Evolutionary conservation across 2,329 filamentous ascomycete species (phyloP).

Genomic region (Aspergillus aculeatinus): DNA sequence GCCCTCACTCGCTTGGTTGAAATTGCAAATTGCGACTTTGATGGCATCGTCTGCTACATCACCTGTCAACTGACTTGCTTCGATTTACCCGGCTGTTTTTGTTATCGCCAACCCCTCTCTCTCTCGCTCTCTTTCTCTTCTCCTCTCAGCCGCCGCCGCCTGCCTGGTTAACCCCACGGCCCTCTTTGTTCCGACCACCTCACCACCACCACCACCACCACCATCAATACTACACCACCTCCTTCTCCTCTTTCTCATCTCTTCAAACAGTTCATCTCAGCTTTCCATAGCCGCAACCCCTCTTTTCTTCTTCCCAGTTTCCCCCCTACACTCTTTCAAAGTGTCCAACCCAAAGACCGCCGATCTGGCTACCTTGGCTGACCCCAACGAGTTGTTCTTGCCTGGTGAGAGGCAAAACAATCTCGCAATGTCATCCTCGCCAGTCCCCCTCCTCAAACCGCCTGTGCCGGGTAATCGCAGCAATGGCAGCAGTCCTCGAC

Average conservation of each 20-base stretch:
- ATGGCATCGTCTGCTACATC: neutral
- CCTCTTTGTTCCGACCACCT: constrained; percentile 15
- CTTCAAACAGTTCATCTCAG: neutral
- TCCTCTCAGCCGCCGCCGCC: constrained; percentile 9
- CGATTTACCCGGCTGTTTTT: neutral
- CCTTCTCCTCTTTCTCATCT: constrained; percentile 7
- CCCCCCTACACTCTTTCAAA: constrained; percentile 15
- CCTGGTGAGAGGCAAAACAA: constrained; percentile 42
- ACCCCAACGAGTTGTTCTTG: constrained; percentile 43
- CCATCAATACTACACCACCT: neutral
- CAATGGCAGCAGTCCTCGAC: constrained; percentile 60
- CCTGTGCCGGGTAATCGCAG: constrained; percentile 71
- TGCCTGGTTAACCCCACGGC: constrained; percentile 15
- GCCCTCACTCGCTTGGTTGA: constrained; percentile 3
- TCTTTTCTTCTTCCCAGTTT: constrained; percentile 6
- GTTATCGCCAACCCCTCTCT: constrained; percentile 13
- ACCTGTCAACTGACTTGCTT: too few relatives aligned
- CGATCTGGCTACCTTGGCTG: constrained; percentile 40
- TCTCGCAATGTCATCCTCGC: constrained; percentile 65
- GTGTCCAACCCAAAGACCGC: constrained; percentile 25
- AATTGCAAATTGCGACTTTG: neutral
- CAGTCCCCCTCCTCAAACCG: constrained; percentile 77
- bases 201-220: neutral
- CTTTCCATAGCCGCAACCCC: neutral
- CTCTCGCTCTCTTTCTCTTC: too few relatives aligned